phyloP scores from a whole-genome alignment of 352 stramenopile genomes.

The Sclerospora graminicola region DNA sequence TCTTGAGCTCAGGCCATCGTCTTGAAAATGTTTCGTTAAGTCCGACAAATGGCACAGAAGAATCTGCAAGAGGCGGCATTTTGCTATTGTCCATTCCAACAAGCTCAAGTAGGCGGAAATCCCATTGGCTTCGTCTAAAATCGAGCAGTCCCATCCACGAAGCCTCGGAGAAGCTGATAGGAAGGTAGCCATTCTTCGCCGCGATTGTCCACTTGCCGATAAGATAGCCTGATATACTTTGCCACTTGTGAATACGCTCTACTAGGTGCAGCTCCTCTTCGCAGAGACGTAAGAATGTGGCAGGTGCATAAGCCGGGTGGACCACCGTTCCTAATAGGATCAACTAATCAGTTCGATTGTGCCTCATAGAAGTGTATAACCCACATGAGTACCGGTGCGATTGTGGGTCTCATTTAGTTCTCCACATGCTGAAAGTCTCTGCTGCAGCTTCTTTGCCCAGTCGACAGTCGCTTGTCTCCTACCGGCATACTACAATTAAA shows the following conservation, averaged over 20 bases:
- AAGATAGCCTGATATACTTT: slow-evolving; percentile 85
- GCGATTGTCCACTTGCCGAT: slow-evolving; percentile 78
- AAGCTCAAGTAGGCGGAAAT: slow-evolving; percentile 66
- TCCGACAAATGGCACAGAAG: slow-evolving; percentile 45
- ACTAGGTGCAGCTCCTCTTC: slow-evolving; percentile 31
- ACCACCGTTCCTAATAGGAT: slow-evolving; percentile 42
- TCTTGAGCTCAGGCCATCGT: slow-evolving; percentile 63
- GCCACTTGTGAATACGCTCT: slow-evolving; percentile 66
- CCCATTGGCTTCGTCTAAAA: slow-evolving; percentile 78
- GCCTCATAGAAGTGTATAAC: not conserved
- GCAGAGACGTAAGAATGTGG: slow-evolving; percentile 82
- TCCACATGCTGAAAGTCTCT: slow-evolving; percentile 26
- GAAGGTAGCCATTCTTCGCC: slow-evolving; percentile 24
- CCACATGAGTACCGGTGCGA: slow-evolving; percentile 35
- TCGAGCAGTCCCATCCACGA: slow-evolving; percentile 92
- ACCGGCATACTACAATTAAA: slow-evolving; percentile 44
- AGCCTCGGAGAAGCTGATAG: slow-evolving; percentile 90
- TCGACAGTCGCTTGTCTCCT: slow-evolving; percentile 32
- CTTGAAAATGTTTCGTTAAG: slow-evolving; percentile 42
- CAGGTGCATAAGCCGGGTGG: slow-evolving; percentile 85
- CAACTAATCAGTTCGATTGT: not conserved
- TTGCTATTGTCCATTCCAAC: slow-evolving; percentile 59
- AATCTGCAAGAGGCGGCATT: slow-evolving; percentile 63
- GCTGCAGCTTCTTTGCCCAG: slow-evolving; percentile 40
- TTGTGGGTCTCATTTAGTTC: slow-evolving; percentile 50